These are phyloP conservation scores for Phytopythium mirpurense DNA, from an alignment of 352 stramenopile species.

Conservation along the genomic window DNA sequence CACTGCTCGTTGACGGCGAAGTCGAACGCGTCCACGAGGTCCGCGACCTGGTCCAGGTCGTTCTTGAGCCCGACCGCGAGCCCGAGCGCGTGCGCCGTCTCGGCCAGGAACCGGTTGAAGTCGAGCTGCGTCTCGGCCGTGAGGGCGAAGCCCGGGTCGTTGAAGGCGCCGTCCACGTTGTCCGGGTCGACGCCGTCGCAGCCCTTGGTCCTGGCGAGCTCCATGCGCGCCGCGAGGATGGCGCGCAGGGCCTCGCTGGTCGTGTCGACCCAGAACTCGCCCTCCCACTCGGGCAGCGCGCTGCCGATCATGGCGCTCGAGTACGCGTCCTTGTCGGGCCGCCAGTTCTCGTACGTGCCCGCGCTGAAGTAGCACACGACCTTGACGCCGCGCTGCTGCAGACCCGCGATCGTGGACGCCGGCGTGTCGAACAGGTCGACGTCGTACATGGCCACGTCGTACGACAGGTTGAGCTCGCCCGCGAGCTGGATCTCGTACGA, in stretches of 20 bases:
- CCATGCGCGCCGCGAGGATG: slow-evolving; percentile 39
- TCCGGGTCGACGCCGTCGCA: slow-evolving; percentile 54
- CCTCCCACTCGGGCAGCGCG: slow-evolving; percentile 24
- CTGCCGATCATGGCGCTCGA: slow-evolving; percentile 25
- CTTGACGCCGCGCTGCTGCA: slow-evolving; percentile 22
- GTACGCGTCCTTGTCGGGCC: slow-evolving; percentile 34
- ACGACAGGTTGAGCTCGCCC: slow-evolving; percentile 23
- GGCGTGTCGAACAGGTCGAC: slow-evolving; percentile 37
- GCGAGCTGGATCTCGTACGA: slow-evolving; percentile 37
- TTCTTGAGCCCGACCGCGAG: slow-evolving; percentile 57
- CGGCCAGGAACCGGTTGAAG: slow-evolving; percentile 43
- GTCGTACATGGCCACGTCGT: slow-evolving; percentile 28
- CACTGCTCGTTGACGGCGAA: slow-evolving; percentile 62
- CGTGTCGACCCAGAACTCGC: slow-evolving; percentile 37
- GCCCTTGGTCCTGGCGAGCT: slow-evolving; percentile 36
- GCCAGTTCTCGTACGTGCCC: slow-evolving; percentile 46
- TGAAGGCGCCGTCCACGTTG: slow-evolving; percentile 46
- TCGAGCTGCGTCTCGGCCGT: slow-evolving; percentile 33
- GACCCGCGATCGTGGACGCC: slow-evolving; percentile 17
- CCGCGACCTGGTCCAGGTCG: slow-evolving; percentile 29
- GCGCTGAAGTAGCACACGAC: slow-evolving; percentile 62
- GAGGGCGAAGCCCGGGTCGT: slow-evolving; percentile 27
- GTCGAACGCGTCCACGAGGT: slow-evolving; percentile 39
- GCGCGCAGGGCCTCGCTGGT: slow-evolving; percentile 21
- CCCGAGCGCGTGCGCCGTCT: slow-evolving; percentile 28